Evolutionary conservation across 2,329 filamentous ascomycete species (phyloP), one percentile per base, ranked within the genome.

Genomic region (Colletotrichum sp.): DNA sequence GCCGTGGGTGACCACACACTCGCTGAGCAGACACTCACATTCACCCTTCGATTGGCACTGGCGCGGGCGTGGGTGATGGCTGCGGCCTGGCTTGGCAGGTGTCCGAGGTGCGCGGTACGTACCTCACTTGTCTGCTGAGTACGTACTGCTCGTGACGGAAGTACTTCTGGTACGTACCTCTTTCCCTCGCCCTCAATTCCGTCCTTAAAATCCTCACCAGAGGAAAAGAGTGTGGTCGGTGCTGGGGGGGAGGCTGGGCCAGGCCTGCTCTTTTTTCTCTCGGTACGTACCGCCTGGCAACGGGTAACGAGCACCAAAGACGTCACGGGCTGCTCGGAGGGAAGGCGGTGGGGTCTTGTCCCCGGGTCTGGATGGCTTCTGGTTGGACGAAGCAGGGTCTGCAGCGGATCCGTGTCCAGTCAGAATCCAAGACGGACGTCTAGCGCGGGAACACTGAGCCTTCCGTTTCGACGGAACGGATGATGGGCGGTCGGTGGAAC

Each of bases 351-450:
- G 66, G 27, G 52, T 19, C 44, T 44, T 25, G 36, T 66, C 28
- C n/a, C 59, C 70, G 44, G 66, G 36, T 25, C 71, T 70, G 36
- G 15, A 12, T 25, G 34, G 67, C 34, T 52, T 30, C 68, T 75
- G 72, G 68, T 67, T 72, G 68, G 68, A 72, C 39, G 39, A 60
- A 44, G 22, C 55, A 64, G 39, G 61, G 69, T 75, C 68, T 67
- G 61, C 27, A 72, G 68, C 68, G 52, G 44, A 39, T 64, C 60
- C 36, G 48, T 9, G 25, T 36, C 72, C 72, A 75, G 12, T 72
- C 39, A 63, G 55, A 52, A 55, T 34, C 22, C 32, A 27, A 34
- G 34, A 27, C 30, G 32, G 32, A 25, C 39, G 68, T 60, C 48
- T 22, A 57, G 72, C 30, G 36, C 16, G 61, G n/a, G 27, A 72